Conservation (phyloP, 768 basidiomycete species). For the Lepiota venenata region DNA sequence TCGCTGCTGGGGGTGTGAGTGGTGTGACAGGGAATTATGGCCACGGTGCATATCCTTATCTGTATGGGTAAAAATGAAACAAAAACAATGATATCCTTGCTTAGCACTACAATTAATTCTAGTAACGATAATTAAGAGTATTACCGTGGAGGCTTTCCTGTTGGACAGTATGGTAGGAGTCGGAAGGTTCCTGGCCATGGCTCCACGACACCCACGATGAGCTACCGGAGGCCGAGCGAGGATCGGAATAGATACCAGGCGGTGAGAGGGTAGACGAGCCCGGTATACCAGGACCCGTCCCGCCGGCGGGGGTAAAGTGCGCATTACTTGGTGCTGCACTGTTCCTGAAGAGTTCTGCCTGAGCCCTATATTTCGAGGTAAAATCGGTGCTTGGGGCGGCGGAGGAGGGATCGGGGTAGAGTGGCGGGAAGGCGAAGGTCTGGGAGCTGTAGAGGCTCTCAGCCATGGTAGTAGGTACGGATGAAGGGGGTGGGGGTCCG, state of each 20-base stretch:
- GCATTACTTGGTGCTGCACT: not conserved
- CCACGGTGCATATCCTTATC: slow-evolving; percentile 12
- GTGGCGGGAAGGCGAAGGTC: slow-evolving; percentile 18
- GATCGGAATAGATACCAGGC: slow-evolving; percentile 1
- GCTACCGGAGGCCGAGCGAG: slow-evolving; percentile 2
- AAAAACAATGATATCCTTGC: slow-evolving; percentile 17
- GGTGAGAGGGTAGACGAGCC: slow-evolving; percentile 11
- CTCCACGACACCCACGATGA: slow-evolving; percentile 10
- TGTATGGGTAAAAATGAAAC: slow-evolving; percentile 10
- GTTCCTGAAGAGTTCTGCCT: slow-evolving; percentile 33
- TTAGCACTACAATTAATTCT: slow-evolving; percentile 32
- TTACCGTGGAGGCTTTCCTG: slow-evolving; percentile 26
- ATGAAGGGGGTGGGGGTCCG: slow-evolving; percentile 30
- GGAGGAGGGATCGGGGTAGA: slow-evolving; percentile 16
- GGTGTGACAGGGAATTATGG: slow-evolving; percentile 14
- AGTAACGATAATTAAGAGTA: slow-evolving; percentile 26
- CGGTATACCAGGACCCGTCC: slow-evolving; percentile 15
- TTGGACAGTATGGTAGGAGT: slow-evolving; percentile 9
- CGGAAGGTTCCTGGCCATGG: not conserved
- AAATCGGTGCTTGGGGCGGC: slow-evolving; percentile 30
- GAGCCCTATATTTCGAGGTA: slow-evolving; percentile 38
- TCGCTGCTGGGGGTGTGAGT: slow-evolving; percentile 10
- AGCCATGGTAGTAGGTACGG: slow-evolving; percentile 23
- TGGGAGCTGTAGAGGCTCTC: slow-evolving; percentile 14
- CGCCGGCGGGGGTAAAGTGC: slow-evolving; percentile 7